These are phyloP conservation scores for Termitomyces sp. DNA, from an alignment of 768 basidiomycete species.

Conservation along the genomic window DNA sequence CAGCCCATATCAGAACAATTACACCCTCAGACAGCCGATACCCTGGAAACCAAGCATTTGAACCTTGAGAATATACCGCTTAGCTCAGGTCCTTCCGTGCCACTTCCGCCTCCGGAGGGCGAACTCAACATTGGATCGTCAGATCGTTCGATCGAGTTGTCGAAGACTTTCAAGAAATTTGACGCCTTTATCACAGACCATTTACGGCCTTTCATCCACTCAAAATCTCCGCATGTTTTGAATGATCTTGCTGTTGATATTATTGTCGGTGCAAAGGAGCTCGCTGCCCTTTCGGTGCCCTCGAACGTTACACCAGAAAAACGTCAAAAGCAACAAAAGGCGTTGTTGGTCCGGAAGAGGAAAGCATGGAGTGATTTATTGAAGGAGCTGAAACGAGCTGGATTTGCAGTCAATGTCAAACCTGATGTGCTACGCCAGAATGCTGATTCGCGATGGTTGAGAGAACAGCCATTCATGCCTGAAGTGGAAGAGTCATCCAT, in stretches of 20 bases:
- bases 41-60: conserved; percentile 25
- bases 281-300: conserved; percentile 44
- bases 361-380: conserved; percentile 89
- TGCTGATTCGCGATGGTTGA: conserved; percentile 52
- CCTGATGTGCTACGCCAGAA: conserved; percentile 61
- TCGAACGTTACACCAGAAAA: conserved; percentile 37
- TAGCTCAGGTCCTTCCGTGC: neutral
- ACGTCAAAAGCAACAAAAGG: conserved; percentile 62
- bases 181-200: conserved; percentile 33
- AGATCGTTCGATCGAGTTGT: conserved; percentile 42
- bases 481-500: conserved; percentile 14
- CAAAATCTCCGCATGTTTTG: conserved; percentile 34
- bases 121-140: conserved; percentile 12
- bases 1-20: conserved; percentile 54
- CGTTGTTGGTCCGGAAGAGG: conserved; percentile 74
- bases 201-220: conserved; percentile 37
- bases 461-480: conserved; percentile 50
- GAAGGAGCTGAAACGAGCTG: conserved; percentile 79
- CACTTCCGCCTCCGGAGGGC: conserved; percentile 11
- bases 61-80: conserved; percentile 3
- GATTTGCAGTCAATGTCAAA: conserved; percentile 68
- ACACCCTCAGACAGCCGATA: conserved; percentile 27
- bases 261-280: conserved; percentile 51
- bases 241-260: conserved; percentile 59
- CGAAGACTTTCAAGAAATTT: conserved; percentile 48